These are phyloP conservation scores for Sarocladiaceae sp. DNA, from an alignment of 2,329 filamentous ascomycete genomes.

Conservation along the genomic window DNA sequence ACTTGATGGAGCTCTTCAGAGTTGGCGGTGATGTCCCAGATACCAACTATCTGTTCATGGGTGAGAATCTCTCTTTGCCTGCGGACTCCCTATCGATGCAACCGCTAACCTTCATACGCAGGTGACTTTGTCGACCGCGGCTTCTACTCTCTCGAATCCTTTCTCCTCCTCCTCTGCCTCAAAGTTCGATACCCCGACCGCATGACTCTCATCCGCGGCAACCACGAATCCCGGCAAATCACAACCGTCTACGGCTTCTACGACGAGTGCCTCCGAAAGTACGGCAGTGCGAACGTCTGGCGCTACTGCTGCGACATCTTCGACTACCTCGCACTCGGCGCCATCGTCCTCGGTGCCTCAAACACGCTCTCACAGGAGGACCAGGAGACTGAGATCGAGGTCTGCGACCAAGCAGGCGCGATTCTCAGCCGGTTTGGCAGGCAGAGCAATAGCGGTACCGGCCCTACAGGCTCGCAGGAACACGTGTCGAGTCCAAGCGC, in stretches of 20 bases:
- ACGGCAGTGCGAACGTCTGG: slow-evolving; percentile 98
- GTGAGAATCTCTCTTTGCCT: slow-evolving; percentile 41
- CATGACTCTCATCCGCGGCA: slow-evolving; percentile 97
- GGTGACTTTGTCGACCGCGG: slow-evolving; percentile 98
- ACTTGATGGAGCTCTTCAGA: slow-evolving; percentile 99
- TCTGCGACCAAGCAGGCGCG: slow-evolving; percentile 76
- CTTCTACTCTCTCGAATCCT: slow-evolving; percentile 98
- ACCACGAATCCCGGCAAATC: slow-evolving; percentile 98
- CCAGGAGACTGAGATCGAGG: slow-evolving; percentile 84
- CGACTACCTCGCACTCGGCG: slow-evolving; percentile 94
- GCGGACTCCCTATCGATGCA: background rate
- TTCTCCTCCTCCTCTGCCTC: slow-evolving; percentile 89
- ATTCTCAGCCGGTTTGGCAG: slow-evolving; percentile 68
- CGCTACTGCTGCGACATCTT: slow-evolving; percentile 99
- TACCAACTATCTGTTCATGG: slow-evolving; percentile 99
- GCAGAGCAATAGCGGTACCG: slow-evolving; percentile 24
- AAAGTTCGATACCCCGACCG: slow-evolving; percentile 97
- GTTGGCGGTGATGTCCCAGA: slow-evolving; percentile 97
- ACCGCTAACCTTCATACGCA: slow-evolving; percentile 25
- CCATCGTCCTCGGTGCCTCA: slow-evolving; percentile 85
- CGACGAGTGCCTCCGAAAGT: slow-evolving; percentile 97
- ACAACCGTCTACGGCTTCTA: slow-evolving; percentile 99
- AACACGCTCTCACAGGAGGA: slow-evolving; percentile 54
- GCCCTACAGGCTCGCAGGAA: slow-evolving; percentile 13
- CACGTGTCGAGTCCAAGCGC: slow-evolving; percentile 18